Base-by-base conservation (phyloP, 169 alveolate species). In the Blepharisma undulans region DNA sequence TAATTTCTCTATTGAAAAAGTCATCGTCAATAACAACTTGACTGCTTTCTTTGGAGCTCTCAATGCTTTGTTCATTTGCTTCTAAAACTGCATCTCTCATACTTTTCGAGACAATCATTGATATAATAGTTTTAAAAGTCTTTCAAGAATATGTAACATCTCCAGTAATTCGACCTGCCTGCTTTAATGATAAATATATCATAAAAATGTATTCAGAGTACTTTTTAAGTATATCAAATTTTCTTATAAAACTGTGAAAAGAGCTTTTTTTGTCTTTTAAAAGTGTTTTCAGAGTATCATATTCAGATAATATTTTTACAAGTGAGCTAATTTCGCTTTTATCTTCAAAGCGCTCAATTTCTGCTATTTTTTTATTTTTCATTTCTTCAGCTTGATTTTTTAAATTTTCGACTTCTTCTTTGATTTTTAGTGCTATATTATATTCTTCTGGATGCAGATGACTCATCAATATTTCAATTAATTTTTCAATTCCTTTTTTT, bases 91-190 rank as follows among this genome's bases (percentile, higher is more conserved):
- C 72, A 18, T 76, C 84, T 80, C 88, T 80, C 74, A 80, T 16
- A 32, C 74, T 29, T 22, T 80, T 80, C 14, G 16, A 10, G 22
- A 16, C 10, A 10, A 80, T 33, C 59, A 59, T 3, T 34, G 88
- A 91, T 16, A 94, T 48, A 18, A 94, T 88, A 22, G 25, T 32
- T 22, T 34, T 14, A 71, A 76, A 94, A 86, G 87, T 78, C 22
- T 29, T 90, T 95, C 96, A 94, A 12, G 95, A 78, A 71, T 94
- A 94, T 10, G 92, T 80, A 30, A 76, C 34, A 21, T 89, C 95
- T 27, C 61, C 90, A 8, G 82, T 72, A 19, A 94, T 12, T 72
- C 88, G 81, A 2, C 92, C 29, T 25, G 92, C 90, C 30, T 34
- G 36, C 84, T 82, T 90, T 71, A 94, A 22, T 33, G 92, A 71